These are phyloP conservation scores for Fusarium neocosmosporiellum DNA, from an alignment of 2,329 filamentous ascomycete genomes.

Conservation along the genomic window DNA sequence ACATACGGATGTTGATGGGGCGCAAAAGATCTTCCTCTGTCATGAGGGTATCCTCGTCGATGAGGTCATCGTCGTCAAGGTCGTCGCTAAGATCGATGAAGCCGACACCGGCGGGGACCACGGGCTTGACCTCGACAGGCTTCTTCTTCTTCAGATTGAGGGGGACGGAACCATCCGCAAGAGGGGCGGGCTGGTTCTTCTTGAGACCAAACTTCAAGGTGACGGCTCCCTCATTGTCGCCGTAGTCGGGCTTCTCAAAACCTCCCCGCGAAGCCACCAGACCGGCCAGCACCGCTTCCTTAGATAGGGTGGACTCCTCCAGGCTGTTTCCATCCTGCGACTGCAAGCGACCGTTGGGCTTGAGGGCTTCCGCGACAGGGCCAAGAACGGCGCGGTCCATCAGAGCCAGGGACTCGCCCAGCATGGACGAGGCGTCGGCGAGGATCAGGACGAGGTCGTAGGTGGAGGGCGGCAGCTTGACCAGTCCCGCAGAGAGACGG, in stretches of 20 bases:
- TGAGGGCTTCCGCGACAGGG: conserved; percentile 76
- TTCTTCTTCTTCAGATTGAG: conserved; percentile 58
- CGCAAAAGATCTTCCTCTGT: conserved; percentile 85
- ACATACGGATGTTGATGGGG: conserved; percentile 84
- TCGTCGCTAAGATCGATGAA: conserved; percentile 77
- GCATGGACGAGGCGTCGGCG: conserved; percentile 77
- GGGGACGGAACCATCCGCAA: conserved; percentile 40
- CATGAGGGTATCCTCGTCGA: conserved; percentile 90
- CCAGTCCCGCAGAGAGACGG: conserved; percentile 84
- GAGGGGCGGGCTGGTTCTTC: conserved; percentile 44
- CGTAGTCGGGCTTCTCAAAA: conserved; percentile 79
- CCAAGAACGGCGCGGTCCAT: conserved; percentile 76
- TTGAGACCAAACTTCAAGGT: conserved; percentile 57
- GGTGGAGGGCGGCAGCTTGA: conserved; percentile 77
- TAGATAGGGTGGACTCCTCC: conserved; percentile 53
- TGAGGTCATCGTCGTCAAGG: conserved; percentile 81
- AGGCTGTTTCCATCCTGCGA: conserved; percentile 77
- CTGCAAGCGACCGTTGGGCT: conserved; percentile 73
- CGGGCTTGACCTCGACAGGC: conserved; percentile 53
- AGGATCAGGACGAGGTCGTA: conserved; percentile 91
- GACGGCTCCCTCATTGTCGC: conserved; percentile 67
- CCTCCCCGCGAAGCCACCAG: conserved; percentile 72
- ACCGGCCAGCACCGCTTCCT: conserved; percentile 86
- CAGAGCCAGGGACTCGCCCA: conserved; percentile 72
- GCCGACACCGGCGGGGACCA: conserved; percentile 68